Conservation (phyloP, 108 stramenopile genomes). For the Schizochytrium sp. region DNA sequence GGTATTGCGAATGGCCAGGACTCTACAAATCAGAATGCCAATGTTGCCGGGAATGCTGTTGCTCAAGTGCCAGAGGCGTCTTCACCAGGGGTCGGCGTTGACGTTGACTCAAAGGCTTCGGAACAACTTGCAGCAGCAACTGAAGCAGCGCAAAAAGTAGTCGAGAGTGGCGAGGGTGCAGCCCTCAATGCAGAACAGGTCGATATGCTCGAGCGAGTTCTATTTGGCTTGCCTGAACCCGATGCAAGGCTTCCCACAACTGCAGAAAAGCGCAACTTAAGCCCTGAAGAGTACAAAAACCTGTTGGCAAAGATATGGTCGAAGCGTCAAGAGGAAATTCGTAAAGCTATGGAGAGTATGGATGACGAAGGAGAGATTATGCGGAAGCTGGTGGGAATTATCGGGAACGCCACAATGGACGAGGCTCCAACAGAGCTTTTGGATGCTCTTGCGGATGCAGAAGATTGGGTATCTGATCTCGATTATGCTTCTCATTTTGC, state of each 20-base stretch:
- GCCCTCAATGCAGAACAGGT: slow-evolving; percentile 3
- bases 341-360: slow-evolving; percentile 49
- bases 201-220: slow-evolving; percentile 12
- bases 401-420: slow-evolving; percentile 19
- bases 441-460: slow-evolving; percentile 37
- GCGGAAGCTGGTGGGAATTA: not conserved
- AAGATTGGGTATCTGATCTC: slow-evolving; percentile 13
- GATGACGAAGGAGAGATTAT: slow-evolving; percentile 20
- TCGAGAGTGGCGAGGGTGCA: no score
- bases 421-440: not conserved
- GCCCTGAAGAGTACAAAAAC: slow-evolving; percentile 29
- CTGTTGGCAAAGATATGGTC: not conserved
- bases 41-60: no score
- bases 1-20: no score
- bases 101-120: no score
- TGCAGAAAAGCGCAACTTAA: not conserved
- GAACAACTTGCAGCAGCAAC: no score
- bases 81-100: no score
- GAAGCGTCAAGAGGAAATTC: slow-evolving; percentile 43
- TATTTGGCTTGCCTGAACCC: slow-evolving; percentile 40
- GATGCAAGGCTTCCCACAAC: slow-evolving; percentile 10
- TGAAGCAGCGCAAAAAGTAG: no score
- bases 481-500: slow-evolving; percentile 44
- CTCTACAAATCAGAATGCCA: no score
- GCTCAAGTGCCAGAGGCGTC: no score